phyloP scores from a whole-genome alignment of 495 filamentous ascomycete genomes.

The Lichenothelia convexa region DNA sequence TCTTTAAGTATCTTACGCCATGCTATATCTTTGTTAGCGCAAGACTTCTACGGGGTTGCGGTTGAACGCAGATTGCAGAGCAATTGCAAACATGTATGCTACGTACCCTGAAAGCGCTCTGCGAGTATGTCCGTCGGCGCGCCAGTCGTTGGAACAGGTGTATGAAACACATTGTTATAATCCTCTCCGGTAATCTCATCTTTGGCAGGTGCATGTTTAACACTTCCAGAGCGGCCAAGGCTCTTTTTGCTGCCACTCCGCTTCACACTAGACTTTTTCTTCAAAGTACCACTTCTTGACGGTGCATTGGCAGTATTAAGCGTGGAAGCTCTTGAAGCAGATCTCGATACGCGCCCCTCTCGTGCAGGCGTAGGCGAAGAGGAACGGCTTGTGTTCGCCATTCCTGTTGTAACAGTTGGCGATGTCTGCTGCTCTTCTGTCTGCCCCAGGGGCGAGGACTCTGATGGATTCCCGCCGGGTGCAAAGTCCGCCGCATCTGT shows the following conservation, averaged over 20 bases:
- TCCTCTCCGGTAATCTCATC: constrained; percentile 27
- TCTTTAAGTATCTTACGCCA: constrained; percentile 95
- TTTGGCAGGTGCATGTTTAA: constrained; percentile 35
- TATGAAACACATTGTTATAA: constrained; percentile 66
- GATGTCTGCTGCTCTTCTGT: no score
- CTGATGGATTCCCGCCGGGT: constrained; percentile 21
- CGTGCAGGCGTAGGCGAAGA: constrained; percentile 42
- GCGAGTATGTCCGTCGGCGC: constrained; percentile 81
- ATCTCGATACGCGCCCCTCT: constrained; percentile 31
- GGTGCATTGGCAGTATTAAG: constrained; percentile 18
- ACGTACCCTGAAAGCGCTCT: constrained; percentile 73
- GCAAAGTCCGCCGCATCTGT: constrained; percentile 21
- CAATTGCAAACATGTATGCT: constrained; percentile 2
- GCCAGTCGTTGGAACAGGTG: constrained; percentile 72
- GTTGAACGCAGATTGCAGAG: no score
- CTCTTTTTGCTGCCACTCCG: constrained; percentile 50
- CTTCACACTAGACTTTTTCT: constrained; percentile 70
- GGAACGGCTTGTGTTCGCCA: constrained; percentile 51
- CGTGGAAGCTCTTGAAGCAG: constrained; percentile 22
- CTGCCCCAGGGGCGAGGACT: constrained; percentile 23
- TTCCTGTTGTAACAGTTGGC: no score
- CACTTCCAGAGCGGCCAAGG: constrained; percentile 60
- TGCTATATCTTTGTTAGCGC: constrained; percentile 30
- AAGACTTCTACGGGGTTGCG: background rate
- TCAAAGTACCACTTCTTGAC: constrained; percentile 60